phyloP scores from a whole-genome alignment of 2,329 filamentous ascomycete species.

The Cladophialophora exuberans region DNA sequence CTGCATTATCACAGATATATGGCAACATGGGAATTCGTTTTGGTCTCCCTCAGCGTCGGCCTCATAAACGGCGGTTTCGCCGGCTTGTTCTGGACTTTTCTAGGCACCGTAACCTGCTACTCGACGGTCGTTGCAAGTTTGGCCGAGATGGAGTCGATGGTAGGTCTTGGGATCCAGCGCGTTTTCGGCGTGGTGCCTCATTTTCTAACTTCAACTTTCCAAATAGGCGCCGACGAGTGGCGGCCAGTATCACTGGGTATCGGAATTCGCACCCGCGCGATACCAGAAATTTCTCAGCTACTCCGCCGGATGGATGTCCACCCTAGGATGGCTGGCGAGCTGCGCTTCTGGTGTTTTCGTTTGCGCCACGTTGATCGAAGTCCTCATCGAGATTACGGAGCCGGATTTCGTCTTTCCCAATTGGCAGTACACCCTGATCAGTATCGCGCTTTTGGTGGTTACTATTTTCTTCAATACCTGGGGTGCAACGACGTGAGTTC shows the following conservation, averaged over 20 bases:
- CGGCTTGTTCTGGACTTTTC: slow-evolving; percentile 38
- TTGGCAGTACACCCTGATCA: slow-evolving; percentile 38
- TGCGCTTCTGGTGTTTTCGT: slow-evolving; percentile 41
- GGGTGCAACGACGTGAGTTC: slow-evolving; percentile 25
- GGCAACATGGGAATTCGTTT: slow-evolving; percentile 42
- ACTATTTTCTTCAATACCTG: slow-evolving; percentile 34
- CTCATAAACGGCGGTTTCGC: slow-evolving; percentile 26
- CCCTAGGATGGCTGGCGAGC: slow-evolving; percentile 42
- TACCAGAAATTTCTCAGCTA: slow-evolving; percentile 51
- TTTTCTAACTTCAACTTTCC: no score
- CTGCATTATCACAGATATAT: not conserved
- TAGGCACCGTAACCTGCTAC: slow-evolving; percentile 64
- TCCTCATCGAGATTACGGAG: slow-evolving; percentile 40
- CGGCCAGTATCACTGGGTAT: slow-evolving; percentile 37
- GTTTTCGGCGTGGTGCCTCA: no score
- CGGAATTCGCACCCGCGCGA: slow-evolving; percentile 42
- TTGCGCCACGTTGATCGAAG: slow-evolving; percentile 41
- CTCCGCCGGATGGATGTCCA: slow-evolving; percentile 44
- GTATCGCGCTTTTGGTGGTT: slow-evolving; percentile 32
- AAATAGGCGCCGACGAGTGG: slow-evolving; percentile 28
- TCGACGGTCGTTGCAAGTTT: slow-evolving; percentile 60
- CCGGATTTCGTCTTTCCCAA: slow-evolving; percentile 32
- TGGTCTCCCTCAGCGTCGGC: slow-evolving; percentile 17
- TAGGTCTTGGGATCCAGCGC: no score
- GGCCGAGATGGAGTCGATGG: slow-evolving; percentile 63